A percentile compares a stretch with the other conserved stretches of the same genome.
These are phyloP conservation scores for Fragilariopsis cylindrus DNA, from an alignment of 108 stramenopile species.

Conservation along the genomic window DNA sequence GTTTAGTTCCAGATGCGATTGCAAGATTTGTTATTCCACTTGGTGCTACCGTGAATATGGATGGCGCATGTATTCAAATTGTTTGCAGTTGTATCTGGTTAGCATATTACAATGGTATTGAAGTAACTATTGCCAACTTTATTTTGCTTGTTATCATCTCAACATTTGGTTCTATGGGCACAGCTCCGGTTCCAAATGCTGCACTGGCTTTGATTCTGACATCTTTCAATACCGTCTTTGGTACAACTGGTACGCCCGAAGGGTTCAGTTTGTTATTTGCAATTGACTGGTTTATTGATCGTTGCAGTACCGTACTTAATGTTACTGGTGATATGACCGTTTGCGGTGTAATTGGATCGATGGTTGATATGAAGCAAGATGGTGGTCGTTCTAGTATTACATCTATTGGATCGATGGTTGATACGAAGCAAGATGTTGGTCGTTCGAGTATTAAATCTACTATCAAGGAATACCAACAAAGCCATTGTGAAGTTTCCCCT, in stretches of 20 bases:
- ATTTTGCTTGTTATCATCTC: constrained; percentile 29
- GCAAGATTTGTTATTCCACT: constrained; percentile 37
- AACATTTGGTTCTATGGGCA: constrained; percentile 36
- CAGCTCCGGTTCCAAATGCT: constrained; percentile 37
- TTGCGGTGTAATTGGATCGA: neutral
- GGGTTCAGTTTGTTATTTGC: constrained; percentile 29
- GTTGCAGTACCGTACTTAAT: constrained; percentile 16
- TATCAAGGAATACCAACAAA: too few species aligned
- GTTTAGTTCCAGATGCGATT: constrained; percentile 34
- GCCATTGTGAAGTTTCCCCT: too few species aligned
- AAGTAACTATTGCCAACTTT: constrained; percentile 23
- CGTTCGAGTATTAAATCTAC: too few species aligned
- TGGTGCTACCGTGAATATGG: constrained; percentile 48
- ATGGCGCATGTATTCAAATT: constrained; percentile 34
- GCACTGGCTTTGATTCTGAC: constrained; percentile 25
- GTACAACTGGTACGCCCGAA: constrained; percentile 21
- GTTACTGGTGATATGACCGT: constrained; percentile 23
- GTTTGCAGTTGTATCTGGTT: constrained; percentile 36
- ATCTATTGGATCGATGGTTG: too few species aligned
- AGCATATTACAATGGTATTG: constrained; percentile 37
- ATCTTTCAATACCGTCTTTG: constrained; percentile 32
- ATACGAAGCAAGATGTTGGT: too few species aligned
- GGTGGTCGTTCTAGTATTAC: too few species aligned
- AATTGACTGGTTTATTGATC: constrained; percentile 37
- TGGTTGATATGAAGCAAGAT: too few species aligned